These are phyloP conservation scores for Cunninghamia lanceolata DNA, from an alignment of 75 land plant species.

Conservation along the genomic window DNA sequence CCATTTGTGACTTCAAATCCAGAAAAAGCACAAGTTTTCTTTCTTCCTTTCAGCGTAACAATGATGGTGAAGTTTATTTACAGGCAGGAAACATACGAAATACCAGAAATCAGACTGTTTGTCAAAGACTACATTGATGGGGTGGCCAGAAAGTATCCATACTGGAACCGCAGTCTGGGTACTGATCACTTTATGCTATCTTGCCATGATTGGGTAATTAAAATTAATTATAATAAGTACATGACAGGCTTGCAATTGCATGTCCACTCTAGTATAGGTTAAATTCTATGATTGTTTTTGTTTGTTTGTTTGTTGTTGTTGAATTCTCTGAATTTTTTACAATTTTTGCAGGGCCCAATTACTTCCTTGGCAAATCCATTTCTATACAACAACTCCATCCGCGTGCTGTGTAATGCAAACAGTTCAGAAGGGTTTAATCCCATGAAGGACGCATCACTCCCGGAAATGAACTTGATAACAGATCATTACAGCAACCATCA, in stretches of 20 bases:
- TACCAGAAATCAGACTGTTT: constrained; percentile 25
- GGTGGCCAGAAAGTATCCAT: constrained; percentile 39
- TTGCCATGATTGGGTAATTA: constrained; percentile 79
- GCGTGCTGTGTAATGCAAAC: constrained; percentile 73
- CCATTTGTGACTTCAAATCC: constrained; percentile 65
- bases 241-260: not conserved
- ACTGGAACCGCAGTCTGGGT: constrained; percentile 65
- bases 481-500: constrained; percentile 12
- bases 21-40: constrained; percentile 64
- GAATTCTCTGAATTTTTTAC: not conserved
- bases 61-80: constrained; percentile 62
- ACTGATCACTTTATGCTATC: constrained; percentile 80
- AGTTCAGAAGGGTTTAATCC: constrained; percentile 71
- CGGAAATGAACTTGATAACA: constrained; percentile 50
- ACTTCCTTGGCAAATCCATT: constrained; percentile 27
- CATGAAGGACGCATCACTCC: constrained; percentile 54
- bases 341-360: constrained; percentile 43
- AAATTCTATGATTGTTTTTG: not conserved
- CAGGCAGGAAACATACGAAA: constrained; percentile 26
- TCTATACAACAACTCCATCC: constrained; percentile 41
- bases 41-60: constrained; percentile 81
- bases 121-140: constrained; percentile 44
- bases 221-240: not conserved
- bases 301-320: not conserved
- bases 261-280: too few species aligned